Evolutionary conservation across 257 asterid species (phyloP), one percentile per base, ranked within the genome.

Genomic region (Solanum sparsipilum): DNA sequence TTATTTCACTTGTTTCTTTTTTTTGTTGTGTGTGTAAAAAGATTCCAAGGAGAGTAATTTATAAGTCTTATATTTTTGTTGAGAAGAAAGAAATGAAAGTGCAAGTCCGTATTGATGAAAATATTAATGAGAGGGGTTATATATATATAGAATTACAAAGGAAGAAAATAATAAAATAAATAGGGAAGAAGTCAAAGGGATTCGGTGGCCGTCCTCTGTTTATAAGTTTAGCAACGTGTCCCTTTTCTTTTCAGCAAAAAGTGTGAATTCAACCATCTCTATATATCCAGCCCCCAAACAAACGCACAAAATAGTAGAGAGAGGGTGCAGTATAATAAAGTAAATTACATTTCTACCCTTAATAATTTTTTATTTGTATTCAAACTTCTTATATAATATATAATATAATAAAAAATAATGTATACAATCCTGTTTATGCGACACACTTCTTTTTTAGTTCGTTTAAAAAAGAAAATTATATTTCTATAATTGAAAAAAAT

Each of bases 191-290:
- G 92, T 90, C 91, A 89, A 90, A 83, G 13, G 90, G 92, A 89
- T 90, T 88, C 91, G 93, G 93, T 90, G 71, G 93, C 98, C 98
- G 97, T 92, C 98, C 97, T 67, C 89, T 92, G 93, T 93, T 91
- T 90, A 93, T 90, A 88, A 83, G 90, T 74, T n/a, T 38, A 86
- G 94, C 94, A 89, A 96, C 98, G 98, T 96, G 98, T 94, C 98
- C 92, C 89, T 67, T 23, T 10, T 84, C 86, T 86, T 81, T 67
- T 84, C 86, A 89, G 78, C 18, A 27, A 3, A 89, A 90, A 89
- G 87, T 83, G 86, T 89, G 90, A 86, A 60, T 88, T 76, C 89
- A 76, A 87, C 88, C 63, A 65, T 82, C 82, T 20, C 29, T 35
- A 12, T 46, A 81, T 8, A 16, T 15, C 13, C 39, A 4, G 4